phyloP scores from a whole-genome alignment of 2,329 filamentous ascomycete genomes.

The Davidsoniella eucalypti region DNA sequence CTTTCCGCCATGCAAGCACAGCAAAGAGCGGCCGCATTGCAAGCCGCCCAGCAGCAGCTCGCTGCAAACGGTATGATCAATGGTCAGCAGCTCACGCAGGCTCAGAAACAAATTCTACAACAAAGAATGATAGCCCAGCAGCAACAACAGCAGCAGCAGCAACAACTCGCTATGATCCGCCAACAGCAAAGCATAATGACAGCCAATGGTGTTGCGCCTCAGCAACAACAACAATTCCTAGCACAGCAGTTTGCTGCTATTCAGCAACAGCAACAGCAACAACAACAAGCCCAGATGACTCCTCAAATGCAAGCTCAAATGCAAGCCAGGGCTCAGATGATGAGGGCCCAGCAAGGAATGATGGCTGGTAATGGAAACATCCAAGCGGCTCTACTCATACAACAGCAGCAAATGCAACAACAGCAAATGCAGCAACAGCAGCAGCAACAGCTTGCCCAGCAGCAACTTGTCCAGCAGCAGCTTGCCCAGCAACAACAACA shows the following conservation, averaged over 20 bases:
- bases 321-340: background rate
- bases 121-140: constrained; percentile 14
- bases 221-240: constrained; percentile 15
- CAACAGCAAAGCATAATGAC: background rate
- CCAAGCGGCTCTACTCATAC: constrained; percentile 20
- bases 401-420: constrained; percentile 18
- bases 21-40: constrained; percentile 29
- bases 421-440: constrained; percentile 19
- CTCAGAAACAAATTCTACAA: constrained; percentile 20
- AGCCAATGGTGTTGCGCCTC: background rate
- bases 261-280: constrained; percentile 15
- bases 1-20: constrained; percentile 28
- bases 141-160: constrained; percentile 18
- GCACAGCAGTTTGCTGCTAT: constrained; percentile 2
- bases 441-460: constrained; percentile 18
- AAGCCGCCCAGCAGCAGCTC: constrained; percentile 29
- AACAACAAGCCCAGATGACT: constrained; percentile 11
- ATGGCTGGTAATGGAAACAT: background rate
- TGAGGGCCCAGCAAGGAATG: constrained; percentile 8
- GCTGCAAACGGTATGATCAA: constrained; percentile 23
- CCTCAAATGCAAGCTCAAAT: constrained; percentile 13
- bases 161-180: background rate
- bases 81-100: constrained; percentile 22
- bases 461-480: constrained; percentile 20
- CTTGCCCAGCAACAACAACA: constrained; percentile 19